A percentile compares a stretch with the other conserved stretches of the same genome.
phyloP scores from a whole-genome alignment of 177 flowering plant species.

The Vitis hybrid region DNA sequence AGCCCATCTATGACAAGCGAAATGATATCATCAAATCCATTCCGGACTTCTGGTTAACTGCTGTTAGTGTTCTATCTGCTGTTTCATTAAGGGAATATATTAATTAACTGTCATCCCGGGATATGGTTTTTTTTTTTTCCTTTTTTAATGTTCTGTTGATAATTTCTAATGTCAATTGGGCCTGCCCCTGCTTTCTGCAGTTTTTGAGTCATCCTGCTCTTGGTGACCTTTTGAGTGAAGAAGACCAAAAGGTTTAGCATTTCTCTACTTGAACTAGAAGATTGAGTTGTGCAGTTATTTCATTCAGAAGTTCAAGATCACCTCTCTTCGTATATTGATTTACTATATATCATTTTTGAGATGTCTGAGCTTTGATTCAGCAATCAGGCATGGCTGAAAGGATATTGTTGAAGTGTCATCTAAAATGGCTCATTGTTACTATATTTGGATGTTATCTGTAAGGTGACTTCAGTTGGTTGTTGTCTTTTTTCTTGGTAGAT shows the following conservation, averaged over 20 bases:
- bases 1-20: conserved; percentile 70
- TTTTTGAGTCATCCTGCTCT: conserved; percentile 96
- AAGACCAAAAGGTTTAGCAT: conserved; percentile 81
- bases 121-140: not conserved
- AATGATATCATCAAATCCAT: conserved; percentile 64
- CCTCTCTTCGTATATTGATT: not conserved
- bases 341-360: not conserved
- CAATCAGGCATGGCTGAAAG: not conserved
- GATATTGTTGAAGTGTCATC: not conserved
- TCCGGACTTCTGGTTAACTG: conserved; percentile 91
- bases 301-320: not conserved
- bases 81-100: conserved; percentile 1
- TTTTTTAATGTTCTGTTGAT: conserved; percentile 3
- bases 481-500: conserved; percentile 42
- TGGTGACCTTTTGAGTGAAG: conserved; percentile 72
- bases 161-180: too few relatives aligned
- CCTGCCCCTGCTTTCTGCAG: conserved; percentile 38
- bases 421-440: not conserved
- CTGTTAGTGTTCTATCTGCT: conserved; percentile 44
- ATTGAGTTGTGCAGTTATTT: not conserved
- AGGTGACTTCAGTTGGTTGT: not conserved
- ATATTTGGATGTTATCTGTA: not conserved
- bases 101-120: not conserved
- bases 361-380: not conserved
- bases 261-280: conserved; percentile 1